Conservation (phyloP, 2,329 filamentous ascomycete genomes). For the Stenocarpella maydis region DNA sequence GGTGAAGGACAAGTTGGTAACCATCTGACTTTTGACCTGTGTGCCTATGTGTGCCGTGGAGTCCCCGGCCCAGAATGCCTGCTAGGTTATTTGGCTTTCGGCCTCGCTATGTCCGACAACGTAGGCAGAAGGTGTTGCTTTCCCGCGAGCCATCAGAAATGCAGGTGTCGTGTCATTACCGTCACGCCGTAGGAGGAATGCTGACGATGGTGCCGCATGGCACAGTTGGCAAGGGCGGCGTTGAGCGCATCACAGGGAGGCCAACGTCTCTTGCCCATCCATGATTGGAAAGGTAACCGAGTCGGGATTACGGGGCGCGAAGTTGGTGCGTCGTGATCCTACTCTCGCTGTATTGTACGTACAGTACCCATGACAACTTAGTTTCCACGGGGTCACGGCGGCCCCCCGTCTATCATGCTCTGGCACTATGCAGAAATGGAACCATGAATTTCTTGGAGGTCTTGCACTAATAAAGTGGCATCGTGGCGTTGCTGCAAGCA, state of each 20-base stretch:
- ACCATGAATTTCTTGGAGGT: slow-evolving; percentile 19
- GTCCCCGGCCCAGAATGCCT: neutral
- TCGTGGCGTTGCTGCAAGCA: slow-evolving; percentile 32
- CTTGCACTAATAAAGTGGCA: slow-evolving; percentile 29
- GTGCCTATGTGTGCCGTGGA: neutral
- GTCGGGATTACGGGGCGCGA: neutral
- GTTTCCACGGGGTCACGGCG: slow-evolving; percentile 11
- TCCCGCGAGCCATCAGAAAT: neutral
- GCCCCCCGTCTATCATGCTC: neutral
- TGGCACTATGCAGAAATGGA: slow-evolving; percentile 17
- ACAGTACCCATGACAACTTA: neutral
- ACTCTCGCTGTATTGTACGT: slow-evolving; percentile 18
- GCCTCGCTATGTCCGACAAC: neutral
- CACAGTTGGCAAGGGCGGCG: neutral
- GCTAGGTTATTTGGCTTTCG: neutral
- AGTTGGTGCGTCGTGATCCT: neutral
- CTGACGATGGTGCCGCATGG: neutral
- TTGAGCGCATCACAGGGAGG: neutral
- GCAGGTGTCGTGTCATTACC: slow-evolving; percentile 6
- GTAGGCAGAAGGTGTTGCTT: neutral
- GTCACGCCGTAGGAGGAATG: neutral
- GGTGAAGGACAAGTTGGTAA: neutral
- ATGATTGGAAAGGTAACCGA: neutral
- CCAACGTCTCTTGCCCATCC: neutral
- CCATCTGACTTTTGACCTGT: neutral